Base-by-base conservation (phyloP, 331 rosid genomes). In the Quercus tomentella region DNA sequence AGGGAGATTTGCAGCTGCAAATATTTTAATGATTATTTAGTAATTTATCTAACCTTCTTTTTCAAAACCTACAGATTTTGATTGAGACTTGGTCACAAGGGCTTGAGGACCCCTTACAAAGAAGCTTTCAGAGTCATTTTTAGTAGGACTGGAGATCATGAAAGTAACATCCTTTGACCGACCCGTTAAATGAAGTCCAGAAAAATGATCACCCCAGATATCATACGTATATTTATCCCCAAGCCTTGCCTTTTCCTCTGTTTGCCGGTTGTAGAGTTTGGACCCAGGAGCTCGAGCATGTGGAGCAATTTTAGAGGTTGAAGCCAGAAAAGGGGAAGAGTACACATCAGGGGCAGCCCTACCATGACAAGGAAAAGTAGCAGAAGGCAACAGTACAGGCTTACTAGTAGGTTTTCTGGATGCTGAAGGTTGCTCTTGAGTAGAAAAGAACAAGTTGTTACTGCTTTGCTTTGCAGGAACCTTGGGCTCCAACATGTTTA, bases 161-260 rank as follows among this genome's bases (percentile, higher is more conserved):
- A 88, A 81, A 52, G 86, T 76, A 21, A 85, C 87, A 87, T 86
- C 84, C 74, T 84, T 90, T 68, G 94, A 79, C 81, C 43, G 77
- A 85, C 79, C 86, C 81, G 80, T 61, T 81, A 93, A 85, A 87
- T 88, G 92, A 82, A 92, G 90, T 74, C 96, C 89, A 74, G 97
- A 87, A 31, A 93, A 90, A 86, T 91, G 98, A 63, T 83, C 97
- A 65, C 97, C 98, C 99, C 99, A 96, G 55, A 96, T 96, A 87
- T 96, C 99, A 88, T 96, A 93, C 67, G 86, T 76, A 86, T 87
- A 92, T 83, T 91, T 88, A 80, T 90, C 92, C 56, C 85, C 85
- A 76, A 33, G 75, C 78, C 79, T 79, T 66, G 79, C 76, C 79
- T 83, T 77, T 62, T 85, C 84, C 51, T 78, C 91, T 75, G 77